A percentile compares a stretch with the other conserved stretches of the same genome.
These are phyloP conservation scores for Trichoderma erinaceum DNA, from an alignment of 495 filamentous ascomycete species.

Conservation along the genomic window DNA sequence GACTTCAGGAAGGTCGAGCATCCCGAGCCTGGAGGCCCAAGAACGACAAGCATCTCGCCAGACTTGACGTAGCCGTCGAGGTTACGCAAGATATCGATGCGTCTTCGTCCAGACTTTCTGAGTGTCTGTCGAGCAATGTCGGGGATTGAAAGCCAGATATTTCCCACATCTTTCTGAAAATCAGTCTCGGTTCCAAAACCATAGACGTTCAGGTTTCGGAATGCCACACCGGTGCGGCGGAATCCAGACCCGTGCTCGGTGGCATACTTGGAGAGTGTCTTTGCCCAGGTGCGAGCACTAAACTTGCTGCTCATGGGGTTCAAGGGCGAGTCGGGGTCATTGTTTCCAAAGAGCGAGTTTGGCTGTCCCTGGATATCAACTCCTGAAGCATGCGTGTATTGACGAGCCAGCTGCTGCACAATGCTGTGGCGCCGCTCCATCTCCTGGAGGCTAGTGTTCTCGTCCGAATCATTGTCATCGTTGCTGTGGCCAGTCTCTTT, in stretches of 20 bases:
- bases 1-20: slow-evolving; percentile 68
- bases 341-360: background rate
- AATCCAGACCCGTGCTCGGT: slow-evolving; percentile 25
- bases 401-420: slow-evolving; percentile 15
- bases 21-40: slow-evolving; percentile 65
- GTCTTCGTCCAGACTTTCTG: slow-evolving; percentile 27
- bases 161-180: slow-evolving; percentile 56
- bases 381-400: slow-evolving; percentile 9
- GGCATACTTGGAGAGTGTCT: slow-evolving; percentile 25
- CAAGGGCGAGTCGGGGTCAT: slow-evolving; percentile 19
- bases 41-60: slow-evolving; percentile 73
- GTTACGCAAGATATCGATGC: slow-evolving; percentile 60
- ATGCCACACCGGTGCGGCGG: slow-evolving; percentile 33
- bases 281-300: slow-evolving; percentile 31
- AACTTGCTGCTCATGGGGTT: slow-evolving; percentile 32
- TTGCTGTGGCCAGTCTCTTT: background rate
- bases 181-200: slow-evolving; percentile 59
- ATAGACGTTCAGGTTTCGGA: slow-evolving; percentile 52
- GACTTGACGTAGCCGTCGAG: slow-evolving; percentile 62
- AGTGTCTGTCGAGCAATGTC: slow-evolving; percentile 27
- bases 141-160: slow-evolving; percentile 41
- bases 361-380: slow-evolving; percentile 1
- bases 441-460: slow-evolving; percentile 25
- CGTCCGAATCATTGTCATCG: slow-evolving; percentile 28
- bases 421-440: slow-evolving; percentile 14